A percentile compares a stretch with the other conserved stretches of the same genome.
Conservation (phyloP, 352 stramenopile genomes). For the Phytopythium sindhum region DNA sequence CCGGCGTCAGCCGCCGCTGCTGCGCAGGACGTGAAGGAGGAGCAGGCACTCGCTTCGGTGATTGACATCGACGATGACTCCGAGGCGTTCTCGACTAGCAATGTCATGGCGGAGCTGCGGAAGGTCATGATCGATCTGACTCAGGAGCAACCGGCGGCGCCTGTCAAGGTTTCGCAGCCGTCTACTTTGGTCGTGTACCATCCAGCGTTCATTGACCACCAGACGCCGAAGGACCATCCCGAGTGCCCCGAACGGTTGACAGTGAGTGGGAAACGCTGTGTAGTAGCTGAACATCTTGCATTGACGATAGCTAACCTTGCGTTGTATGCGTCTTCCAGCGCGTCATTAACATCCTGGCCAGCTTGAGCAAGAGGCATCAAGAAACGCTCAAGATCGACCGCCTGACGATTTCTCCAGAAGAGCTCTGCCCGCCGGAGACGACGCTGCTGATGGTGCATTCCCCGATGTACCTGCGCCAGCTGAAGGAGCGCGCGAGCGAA, state of each 20-base stretch:
- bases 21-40: constrained; percentile 26
- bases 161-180: constrained; percentile 20
- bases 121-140: constrained; percentile 77
- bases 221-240: constrained; percentile 78
- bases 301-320: constrained; percentile 5
- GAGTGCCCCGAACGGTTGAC: constrained; percentile 81
- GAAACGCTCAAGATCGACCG: constrained; percentile 67
- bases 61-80: constrained; percentile 16
- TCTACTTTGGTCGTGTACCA: constrained; percentile 82
- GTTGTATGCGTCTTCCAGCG: constrained; percentile 29
- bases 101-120: constrained; percentile 73
- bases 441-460: constrained; percentile 82
- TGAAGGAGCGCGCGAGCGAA: constrained; percentile 64
- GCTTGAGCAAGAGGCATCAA: constrained; percentile 61
- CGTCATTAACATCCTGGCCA: constrained; percentile 64
- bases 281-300: background rate
- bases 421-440: constrained; percentile 70
- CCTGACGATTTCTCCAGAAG: constrained; percentile 59
- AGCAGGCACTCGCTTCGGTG: constrained; percentile 11
- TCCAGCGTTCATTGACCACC: constrained; percentile 79
- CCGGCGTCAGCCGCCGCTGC: constrained; percentile 13
- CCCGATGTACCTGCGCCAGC: constrained; percentile 69
- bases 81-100: constrained; percentile 11
- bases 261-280: constrained; percentile 31
- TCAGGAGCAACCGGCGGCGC: constrained; percentile 39